Base-by-base conservation (phyloP, 768 basidiomycete genomes). In the Chalciporus sphaerocephalus region DNA sequence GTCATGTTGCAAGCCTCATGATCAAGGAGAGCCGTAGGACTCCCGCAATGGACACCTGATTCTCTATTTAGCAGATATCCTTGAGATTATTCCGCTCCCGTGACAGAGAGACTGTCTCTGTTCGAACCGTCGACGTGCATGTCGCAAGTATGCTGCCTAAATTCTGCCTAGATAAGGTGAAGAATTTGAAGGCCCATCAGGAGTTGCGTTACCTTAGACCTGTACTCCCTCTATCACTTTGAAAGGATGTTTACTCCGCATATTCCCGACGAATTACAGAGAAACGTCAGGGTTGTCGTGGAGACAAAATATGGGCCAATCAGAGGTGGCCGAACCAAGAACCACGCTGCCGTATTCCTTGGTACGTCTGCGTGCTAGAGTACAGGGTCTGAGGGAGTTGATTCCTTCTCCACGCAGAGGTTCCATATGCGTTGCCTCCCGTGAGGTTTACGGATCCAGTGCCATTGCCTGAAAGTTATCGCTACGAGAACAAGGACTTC, bases 381-480 rank as follows among this genome's bases (percentile, higher is more conserved):
- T n/a, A n/a, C n/a, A n/a, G n/a, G n/a, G n/a, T n/a, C n/a, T n/a
- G n/a, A 5, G 15, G 34, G 2, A 21, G 2, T 21, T 12, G 1
- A 9, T 8, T 10, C 15, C 24, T 2, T 32, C n/a, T 25, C 11
- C 13, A 16, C 13, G 12, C 48, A 87, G 85, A 88, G 67, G 69
- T 88, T 32, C 84, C 86, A 2, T 90, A 83, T 54, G 86, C 81
- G 1, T 62, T 84, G 5, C 78, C 83, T 30, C 82, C 85, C 0
- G 64, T 57, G 15, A 72, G 86, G n/a, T 88, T 86, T 51, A 65
- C 78, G 45, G 81, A 87, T 57, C 79, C 85, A 3, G 58, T 71
- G 7, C 70, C 80, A 0, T 66, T 88, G 4, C 80, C 83, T 1
- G 46, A 66, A 3, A 64, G 65, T 39, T 79, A 76, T 61, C 68